Base-by-base conservation (phyloP, 2,329 filamentous ascomycete species). In the Calonectria multiphialidica region DNA sequence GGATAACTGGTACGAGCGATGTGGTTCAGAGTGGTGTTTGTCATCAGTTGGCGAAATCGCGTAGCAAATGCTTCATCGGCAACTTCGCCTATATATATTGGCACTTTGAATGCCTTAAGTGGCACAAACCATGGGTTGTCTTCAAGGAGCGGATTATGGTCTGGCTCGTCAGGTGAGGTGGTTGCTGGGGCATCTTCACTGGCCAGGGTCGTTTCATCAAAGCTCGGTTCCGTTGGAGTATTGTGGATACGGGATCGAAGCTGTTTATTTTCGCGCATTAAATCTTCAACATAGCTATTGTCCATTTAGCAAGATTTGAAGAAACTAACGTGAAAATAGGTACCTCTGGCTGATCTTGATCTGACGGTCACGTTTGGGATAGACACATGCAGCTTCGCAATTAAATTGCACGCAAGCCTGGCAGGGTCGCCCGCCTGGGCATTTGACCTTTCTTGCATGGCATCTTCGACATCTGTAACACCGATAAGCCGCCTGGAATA, bases 41-140 rank as follows among this genome's bases (percentile, higher is more conserved):
- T 30, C 28, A 67, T 23, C 13, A 44, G 7, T 18, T 68, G 65
- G 23, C 65, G 65, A 21, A 68, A 59, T 1, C 65, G 65, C 5
- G 65, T 68, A 5, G 65, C 65, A 33, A 68, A 68, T n/a, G 30
- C 53, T 33, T 50, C 53, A 45, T 68, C 65, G 2, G 65, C 65
- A 16, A 57, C 53, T 42, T 68, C 65, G 13, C 65, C 65, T 13
- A 68, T 61, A 3, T 61, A 53, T 30, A 68, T 68, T 2, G 65
- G 65, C 6, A 57, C 13, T 2, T 49, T 59, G 15, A 30, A 49
- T 16, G 49, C 35, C 4, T 61, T 35, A 2, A 47, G 40, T 3
- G 25, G 23, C 8, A 37, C n/a, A 42, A 68, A 68, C 65, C 65
- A 68, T 7, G 65, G 65, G 6, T 35, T 68, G 2, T 35, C 50